Percentiles rank a stretch among this genome's conserved stretches.
Conservation (phyloP, 1,284 basidiomycete species). For the Boletellus deceptivus region DNA sequence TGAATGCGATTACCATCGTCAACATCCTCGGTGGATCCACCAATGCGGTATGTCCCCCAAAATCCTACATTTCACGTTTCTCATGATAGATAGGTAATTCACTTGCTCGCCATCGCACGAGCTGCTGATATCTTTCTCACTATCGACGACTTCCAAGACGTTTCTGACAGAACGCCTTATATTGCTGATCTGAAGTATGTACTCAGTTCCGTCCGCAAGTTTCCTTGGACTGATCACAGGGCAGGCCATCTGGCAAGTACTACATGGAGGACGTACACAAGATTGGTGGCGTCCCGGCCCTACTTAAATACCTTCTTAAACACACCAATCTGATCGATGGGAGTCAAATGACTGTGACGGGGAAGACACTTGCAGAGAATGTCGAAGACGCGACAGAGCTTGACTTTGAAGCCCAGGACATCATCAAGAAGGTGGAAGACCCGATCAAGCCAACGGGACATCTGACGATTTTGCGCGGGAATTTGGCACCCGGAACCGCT, state of each 20-base stretch:
- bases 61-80: not conserved
- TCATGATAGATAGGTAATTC: conserved; percentile 62
- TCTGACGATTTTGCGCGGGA: conserved; percentile 88
- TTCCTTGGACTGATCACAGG: conserved; percentile 1
- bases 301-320: conserved; percentile 85
- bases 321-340: conserved; percentile 89
- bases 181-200: conserved; percentile 85
- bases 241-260: conserved; percentile 87
- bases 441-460: conserved; percentile 95
- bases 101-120: conserved; percentile 91
- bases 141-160: conserved; percentile 91
- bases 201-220: conserved; percentile 2
- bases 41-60: conserved; percentile 64
- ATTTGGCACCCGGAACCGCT: conserved; percentile 86
- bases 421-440: conserved; percentile 75
- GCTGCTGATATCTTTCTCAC: conserved; percentile 84
- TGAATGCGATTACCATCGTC: conserved; percentile 87
- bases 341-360: conserved; percentile 88
- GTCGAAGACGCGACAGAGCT: conserved; percentile 78
- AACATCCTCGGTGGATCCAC: conserved; percentile 90
- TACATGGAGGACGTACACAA: conserved; percentile 96
- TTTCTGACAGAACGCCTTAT: conserved; percentile 90
- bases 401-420: conserved; percentile 77
- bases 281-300: conserved; percentile 84
- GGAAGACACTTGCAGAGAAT: conserved; percentile 92